Evolutionary conservation across 202 grass and related monocot genomes (phyloP).

Genomic region (Zoysia matrella): DNA sequence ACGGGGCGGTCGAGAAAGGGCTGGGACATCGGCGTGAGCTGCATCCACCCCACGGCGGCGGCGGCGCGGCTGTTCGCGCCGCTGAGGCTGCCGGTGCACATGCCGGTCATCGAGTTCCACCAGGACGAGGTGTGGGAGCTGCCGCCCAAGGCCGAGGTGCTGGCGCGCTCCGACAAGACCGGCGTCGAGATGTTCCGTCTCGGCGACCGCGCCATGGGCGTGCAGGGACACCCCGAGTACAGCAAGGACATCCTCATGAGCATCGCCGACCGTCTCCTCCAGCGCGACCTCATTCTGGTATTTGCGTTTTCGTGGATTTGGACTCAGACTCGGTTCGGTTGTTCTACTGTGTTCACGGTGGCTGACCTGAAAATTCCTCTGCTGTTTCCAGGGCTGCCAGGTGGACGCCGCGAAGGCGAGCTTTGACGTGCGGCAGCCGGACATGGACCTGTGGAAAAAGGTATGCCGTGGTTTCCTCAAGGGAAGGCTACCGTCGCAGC

Average conservation of each 20-base stretch:
- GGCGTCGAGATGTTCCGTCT: constrained; percentile 90
- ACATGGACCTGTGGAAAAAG: constrained; percentile 77
- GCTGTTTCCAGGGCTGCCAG: constrained; percentile 55
- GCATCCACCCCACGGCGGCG: constrained; percentile 84
- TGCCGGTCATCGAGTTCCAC: constrained; percentile 95
- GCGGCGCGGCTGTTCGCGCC: constrained; percentile 66
- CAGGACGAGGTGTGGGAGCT: constrained; percentile 93
- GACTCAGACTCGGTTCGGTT: too few species aligned
- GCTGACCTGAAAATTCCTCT: constrained; percentile 1
- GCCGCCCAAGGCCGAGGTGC: constrained; percentile 65
- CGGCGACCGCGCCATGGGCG: constrained; percentile 71
- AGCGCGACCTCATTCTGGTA: constrained; percentile 74
- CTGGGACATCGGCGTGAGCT: constrained; percentile 91
- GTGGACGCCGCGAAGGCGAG: constrained; percentile 66
- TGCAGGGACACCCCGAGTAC: constrained; percentile 99
- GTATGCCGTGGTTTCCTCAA: constrained; percentile 81
- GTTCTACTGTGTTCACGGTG: not conserved
- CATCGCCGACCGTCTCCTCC: constrained; percentile 82
- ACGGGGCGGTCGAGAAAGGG: constrained; percentile 72
- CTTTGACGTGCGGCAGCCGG: constrained; percentile 60
- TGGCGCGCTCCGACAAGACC: constrained; percentile 79
- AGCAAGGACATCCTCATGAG: constrained; percentile 91
- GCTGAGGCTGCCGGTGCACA: constrained; percentile 73
- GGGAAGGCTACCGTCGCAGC: constrained; percentile 55
- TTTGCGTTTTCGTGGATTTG: not conserved